A percentile compares a stretch with the other conserved stretches of the same genome.
Conservation (phyloP, 805 yeast genomes). For the Ogataea haglerorum region DNA sequence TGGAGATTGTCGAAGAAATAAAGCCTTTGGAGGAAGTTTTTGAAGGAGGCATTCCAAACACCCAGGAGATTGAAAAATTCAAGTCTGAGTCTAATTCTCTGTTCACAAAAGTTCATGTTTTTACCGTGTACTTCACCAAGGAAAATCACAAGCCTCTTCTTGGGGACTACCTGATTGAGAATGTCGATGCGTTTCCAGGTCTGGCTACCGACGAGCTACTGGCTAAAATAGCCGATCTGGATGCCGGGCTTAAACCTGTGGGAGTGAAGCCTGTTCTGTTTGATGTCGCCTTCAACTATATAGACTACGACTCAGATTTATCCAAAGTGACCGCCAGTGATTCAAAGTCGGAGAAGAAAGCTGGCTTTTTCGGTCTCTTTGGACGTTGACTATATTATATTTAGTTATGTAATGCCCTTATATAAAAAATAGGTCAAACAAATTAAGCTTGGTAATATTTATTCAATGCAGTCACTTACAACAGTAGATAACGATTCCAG, state of each 20-base stretch:
- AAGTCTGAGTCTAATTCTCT: constrained; percentile 17
- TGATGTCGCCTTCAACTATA: constrained; percentile 84
- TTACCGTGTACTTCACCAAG: constrained; percentile 43
- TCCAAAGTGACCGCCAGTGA: constrained; percentile 10
- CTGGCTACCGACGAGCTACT: constrained; percentile 30
- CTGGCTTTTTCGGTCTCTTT: constrained; percentile 73
- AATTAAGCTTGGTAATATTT: not conserved
- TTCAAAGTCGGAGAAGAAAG: constrained; percentile 38
- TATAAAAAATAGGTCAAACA: not conserved
- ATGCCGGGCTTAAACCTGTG: constrained; percentile 50
- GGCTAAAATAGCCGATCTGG: constrained; percentile 30
- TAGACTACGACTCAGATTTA: constrained; percentile 42
- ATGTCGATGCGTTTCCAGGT: constrained; percentile 28
- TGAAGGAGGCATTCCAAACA: constrained; percentile 41
- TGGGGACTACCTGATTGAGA: constrained; percentile 29
- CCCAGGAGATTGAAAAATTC: constrained; percentile 31
- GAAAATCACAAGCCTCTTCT: constrained; percentile 1
- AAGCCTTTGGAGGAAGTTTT: constrained; percentile 30
- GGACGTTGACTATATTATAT: constrained; percentile 39
- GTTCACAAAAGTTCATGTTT: constrained; percentile 38
- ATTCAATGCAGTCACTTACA: constrained; percentile 19
- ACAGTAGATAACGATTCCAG: constrained; percentile 11
- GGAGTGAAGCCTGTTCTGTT: constrained; percentile 86
- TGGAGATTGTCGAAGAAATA: constrained; percentile 9
- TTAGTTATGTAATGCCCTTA: not conserved